Base-by-base conservation (phyloP, 805 yeast genomes). In the Candida xiaguanensis region DNA sequence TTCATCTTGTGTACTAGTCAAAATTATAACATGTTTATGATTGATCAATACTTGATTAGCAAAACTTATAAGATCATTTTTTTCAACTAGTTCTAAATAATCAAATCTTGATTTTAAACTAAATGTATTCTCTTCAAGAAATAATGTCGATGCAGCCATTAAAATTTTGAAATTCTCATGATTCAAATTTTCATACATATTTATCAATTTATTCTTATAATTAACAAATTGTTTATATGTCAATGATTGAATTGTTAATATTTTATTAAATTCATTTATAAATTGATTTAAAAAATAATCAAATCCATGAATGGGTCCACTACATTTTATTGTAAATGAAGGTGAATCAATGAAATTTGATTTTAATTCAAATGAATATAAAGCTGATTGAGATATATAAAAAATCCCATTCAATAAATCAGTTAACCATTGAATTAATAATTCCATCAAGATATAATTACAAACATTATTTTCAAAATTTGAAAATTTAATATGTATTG, bases 91-190 rank as follows among this genome's bases (percentile, higher is more conserved):
- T 43, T 82, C 84, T 25, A 82, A 50, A 0, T 75, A 74, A n/a
- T 74, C 77, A 12, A 75, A 47, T 46, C 88, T 61, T 23, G 76
- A 77, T 18, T 78, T 76, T 2, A 80, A 44, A 1, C 71, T 51
- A 77, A 80, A 78, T 22, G 75, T 63, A 33, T 70, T 59, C 42
- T 75, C 75, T 44, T 85, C 95, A 25, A 83, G 46, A 0, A 75
- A 61, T 13, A 75, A 68, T 31, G 74, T 52, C 0, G 77, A 51
- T 0, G 80, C 82, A 8, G 78, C 59, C 18, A 15, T 14, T 4
- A 24, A 16, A 12, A 12, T 17, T 19, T 13, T 34, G 23, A 17
- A 16, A 6, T 32, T 68, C 67, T 2, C 61, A 5, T 64, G 57
- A 1, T 58, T 51, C 6, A 80, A 57, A 3, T 59, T 59, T 23